These are phyloP conservation scores for Jamesozyma jinghongensis DNA, from an alignment of 805 yeast species.

Conservation along the genomic window DNA sequence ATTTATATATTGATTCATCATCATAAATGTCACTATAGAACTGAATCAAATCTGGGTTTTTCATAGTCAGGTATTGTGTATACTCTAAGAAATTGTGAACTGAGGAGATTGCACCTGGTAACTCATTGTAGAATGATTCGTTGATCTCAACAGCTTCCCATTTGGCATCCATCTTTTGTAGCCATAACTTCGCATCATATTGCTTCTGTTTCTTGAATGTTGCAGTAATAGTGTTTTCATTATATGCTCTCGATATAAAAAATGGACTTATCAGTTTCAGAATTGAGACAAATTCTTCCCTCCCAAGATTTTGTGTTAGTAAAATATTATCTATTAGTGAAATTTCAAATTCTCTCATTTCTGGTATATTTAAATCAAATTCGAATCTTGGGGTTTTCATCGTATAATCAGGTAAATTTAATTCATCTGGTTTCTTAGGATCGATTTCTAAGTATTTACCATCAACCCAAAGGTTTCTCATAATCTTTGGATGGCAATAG, in stretches of 20 bases:
- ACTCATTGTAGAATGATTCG: conserved; percentile 1
- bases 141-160: conserved; percentile 14
- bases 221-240: conserved; percentile 23
- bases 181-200: conserved; percentile 20
- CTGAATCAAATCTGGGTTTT: conserved; percentile 18
- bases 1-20: conserved; percentile 20
- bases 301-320: conserved; percentile 43
- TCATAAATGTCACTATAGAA: conserved; percentile 21
- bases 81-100: conserved; percentile 20
- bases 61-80: conserved; percentile 15
- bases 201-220: conserved; percentile 19
- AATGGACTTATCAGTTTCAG: conserved; percentile 39
- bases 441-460: conserved; percentile 27
- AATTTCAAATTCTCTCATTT: conserved; percentile 33
- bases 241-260: conserved; percentile 34
- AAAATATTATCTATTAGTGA: conserved; percentile 39
- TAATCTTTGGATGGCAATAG: conserved; percentile 47
- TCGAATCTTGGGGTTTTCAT: conserved; percentile 19
- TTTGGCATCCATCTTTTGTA: conserved; percentile 22
- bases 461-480: conserved; percentile 45
- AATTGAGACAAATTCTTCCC: conserved; percentile 32
- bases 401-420: conserved; percentile 14
- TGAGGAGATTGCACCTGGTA: conserved; percentile 17
- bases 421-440: conserved; percentile 11
- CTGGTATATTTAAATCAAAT: conserved; percentile 27